Conservation (phyloP, 257 asterid genomes). For the Cynanchum wilfordii region DNA sequence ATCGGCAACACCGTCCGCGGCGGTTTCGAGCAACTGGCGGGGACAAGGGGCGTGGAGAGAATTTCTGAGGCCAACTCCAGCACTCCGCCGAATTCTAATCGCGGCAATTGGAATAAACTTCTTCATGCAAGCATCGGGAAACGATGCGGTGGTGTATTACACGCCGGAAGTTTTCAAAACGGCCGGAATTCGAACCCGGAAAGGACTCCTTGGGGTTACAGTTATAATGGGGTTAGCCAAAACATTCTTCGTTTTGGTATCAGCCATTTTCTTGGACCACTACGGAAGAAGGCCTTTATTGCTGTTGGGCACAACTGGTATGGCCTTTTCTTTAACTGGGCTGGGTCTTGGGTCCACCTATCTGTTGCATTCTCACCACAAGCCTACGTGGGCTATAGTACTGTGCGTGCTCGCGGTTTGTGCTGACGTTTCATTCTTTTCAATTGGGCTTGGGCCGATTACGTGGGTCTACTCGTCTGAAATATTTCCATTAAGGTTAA, state of each 20-base stretch:
- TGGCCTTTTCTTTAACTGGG: constrained; percentile 47
- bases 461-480: constrained; percentile 86
- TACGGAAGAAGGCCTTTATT: constrained; percentile 74
- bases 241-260: constrained; percentile 53
- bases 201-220: constrained; percentile 57
- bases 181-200: constrained; percentile 53
- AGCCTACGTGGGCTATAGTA: constrained; percentile 73
- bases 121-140: constrained; percentile 93
- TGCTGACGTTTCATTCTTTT: constrained; percentile 75
- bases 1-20: background rate
- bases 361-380: constrained; percentile 34
- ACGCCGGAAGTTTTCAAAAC: constrained; percentile 73
- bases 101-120: constrained; percentile 77
- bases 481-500: constrained; percentile 55
- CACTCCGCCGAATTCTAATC: constrained; percentile 50
- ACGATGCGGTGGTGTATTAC: constrained; percentile 85
- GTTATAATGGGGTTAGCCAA: constrained; percentile 64
- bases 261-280: constrained; percentile 66
- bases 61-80: constrained; percentile 43
- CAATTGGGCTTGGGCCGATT: constrained; percentile 87
- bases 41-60: constrained; percentile 71
- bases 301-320: constrained; percentile 55
- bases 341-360: constrained; percentile 61
- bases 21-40: constrained; percentile 1
- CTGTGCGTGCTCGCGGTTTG: constrained; percentile 62